These are phyloP conservation scores for Cladosporium sp. DNA, from an alignment of 2,329 filamentous ascomycete species.

Conservation along the genomic window DNA sequence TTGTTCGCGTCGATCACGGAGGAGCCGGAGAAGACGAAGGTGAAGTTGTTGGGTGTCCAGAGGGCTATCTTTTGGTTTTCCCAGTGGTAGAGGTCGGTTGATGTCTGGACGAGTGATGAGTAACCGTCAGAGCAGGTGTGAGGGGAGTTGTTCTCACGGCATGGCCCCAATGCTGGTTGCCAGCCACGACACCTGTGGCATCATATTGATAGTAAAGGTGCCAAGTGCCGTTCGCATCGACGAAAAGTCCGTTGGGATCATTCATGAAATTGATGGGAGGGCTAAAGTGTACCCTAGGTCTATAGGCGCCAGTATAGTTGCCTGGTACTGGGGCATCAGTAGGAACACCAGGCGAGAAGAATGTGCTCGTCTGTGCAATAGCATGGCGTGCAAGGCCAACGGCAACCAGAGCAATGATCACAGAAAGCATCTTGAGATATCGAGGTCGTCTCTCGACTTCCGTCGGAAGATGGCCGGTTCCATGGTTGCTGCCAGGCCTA, in stretches of 20 bases:
- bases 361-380: constrained; percentile 15
- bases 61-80: constrained; percentile 58
- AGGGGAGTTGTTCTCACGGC: neutral
- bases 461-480: neutral
- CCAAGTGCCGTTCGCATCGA: constrained; percentile 51
- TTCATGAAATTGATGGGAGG: constrained; percentile 43
- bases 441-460: neutral
- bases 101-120: neutral
- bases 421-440: neutral
- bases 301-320: constrained; percentile 34
- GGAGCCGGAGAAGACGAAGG: constrained; percentile 49
- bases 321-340: constrained; percentile 33
- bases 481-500: no score
- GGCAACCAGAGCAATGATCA: neutral
- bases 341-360: constrained; percentile 24
- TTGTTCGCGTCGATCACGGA: constrained; percentile 57
- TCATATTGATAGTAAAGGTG: constrained; percentile 63
- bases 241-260: constrained; percentile 60
- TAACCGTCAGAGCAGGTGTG: neutral
- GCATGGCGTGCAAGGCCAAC: neutral
- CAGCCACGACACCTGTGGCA: constrained; percentile 43
- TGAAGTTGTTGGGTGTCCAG: constrained; percentile 49
- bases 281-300: constrained; percentile 53
- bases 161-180: constrained; percentile 58
- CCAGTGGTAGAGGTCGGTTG: constrained; percentile 56